These are phyloP conservation scores for Fremontodendron californicum DNA, from an alignment of 345 rosid genomes.

Conservation along the genomic window DNA sequence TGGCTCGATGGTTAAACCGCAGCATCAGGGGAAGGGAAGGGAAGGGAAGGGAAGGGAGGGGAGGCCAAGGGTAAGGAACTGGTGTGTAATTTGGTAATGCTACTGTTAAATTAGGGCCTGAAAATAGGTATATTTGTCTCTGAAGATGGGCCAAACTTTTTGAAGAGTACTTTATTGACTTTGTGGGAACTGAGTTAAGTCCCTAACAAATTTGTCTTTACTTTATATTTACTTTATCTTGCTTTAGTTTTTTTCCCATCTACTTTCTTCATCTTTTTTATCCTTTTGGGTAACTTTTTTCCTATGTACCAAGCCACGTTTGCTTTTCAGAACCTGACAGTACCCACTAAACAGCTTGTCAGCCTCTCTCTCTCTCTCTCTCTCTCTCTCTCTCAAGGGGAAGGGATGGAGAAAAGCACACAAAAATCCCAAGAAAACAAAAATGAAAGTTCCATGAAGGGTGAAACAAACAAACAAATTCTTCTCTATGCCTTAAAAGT, in stretches of 20 bases:
- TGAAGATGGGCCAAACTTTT: conserved; percentile 14
- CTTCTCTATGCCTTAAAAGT: conserved; percentile 19
- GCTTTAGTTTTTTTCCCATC: neutral
- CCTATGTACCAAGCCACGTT: conserved; percentile 24
- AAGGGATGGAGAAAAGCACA: no score
- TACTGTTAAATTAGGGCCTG: neutral
- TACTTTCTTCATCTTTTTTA: neutral
- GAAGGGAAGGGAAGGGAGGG: no score
- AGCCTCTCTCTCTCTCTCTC: neutral
- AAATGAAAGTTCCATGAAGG: conserved; percentile 40
- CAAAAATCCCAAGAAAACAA: conserved; percentile 21
- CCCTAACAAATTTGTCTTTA: conserved; percentile 33
- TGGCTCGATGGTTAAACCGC: neutral
- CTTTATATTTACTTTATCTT: conserved; percentile 21
- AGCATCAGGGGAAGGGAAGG: neutral
- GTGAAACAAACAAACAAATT: conserved; percentile 32
- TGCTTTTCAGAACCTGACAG: conserved; percentile 44
- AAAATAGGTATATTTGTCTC: conserved; percentile 14
- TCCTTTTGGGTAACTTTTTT: conserved; percentile 21
- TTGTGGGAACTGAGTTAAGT: conserved; percentile 15
- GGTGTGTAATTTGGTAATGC: neutral
- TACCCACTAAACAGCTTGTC: conserved; percentile 27
- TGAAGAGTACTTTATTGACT: conserved; percentile 32
- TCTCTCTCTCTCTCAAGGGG: neutral
- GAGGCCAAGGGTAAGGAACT: neutral